Evolutionary conservation across 2,329 filamentous ascomycete genomes (phyloP), one percentile per base, ranked within the genome.

Genomic region (Thermothelomyces thermophilus): DNA sequence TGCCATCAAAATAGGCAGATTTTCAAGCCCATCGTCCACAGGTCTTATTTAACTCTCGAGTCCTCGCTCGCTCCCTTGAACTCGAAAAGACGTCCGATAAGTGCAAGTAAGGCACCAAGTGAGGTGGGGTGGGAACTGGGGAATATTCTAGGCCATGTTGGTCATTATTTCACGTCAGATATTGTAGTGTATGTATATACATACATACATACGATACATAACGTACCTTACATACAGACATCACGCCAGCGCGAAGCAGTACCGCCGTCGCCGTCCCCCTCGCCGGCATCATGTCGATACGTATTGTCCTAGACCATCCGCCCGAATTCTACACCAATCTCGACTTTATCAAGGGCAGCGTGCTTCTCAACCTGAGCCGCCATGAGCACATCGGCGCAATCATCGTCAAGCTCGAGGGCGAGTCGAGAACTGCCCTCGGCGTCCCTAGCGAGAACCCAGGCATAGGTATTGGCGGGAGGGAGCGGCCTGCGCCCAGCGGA

Each of bases 381-480:
- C 70, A 86, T 47, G 87, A 91, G 65, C 74, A 78, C 49, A 75
- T 91, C 43, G 80, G 80, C 42, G 85, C 82, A 46, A 83, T 93
- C 55, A 74, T 88, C 33, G 86, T 91, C 62, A 93, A 93, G 71
- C 79, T 93, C 28, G 87, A 93, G 64, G 87, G 87, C 58, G 86
- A 93, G 68, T 82, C 82, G 41, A 77, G 76, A 55, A 90, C 86
- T 5, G 76, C 84, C 37, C 68, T 89, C 14, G 65, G 71, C 67
- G 64, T 78, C 55, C 69, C 79, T 59, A 58, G 63, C 58, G 53
- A 70, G 62, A 64, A 72, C 28, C 51, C 60, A 9, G 41, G 47
- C 66, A 41, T 58, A 62, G 59, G 56, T 31, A 48, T 59, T 20
- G 46, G 54, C 60, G 30, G 28, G n/a, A 65, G 65, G 63, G 63